Conservation (phyloP, 2,329 filamentous ascomycete genomes). For the Incumbomyces delicatus region DNA sequence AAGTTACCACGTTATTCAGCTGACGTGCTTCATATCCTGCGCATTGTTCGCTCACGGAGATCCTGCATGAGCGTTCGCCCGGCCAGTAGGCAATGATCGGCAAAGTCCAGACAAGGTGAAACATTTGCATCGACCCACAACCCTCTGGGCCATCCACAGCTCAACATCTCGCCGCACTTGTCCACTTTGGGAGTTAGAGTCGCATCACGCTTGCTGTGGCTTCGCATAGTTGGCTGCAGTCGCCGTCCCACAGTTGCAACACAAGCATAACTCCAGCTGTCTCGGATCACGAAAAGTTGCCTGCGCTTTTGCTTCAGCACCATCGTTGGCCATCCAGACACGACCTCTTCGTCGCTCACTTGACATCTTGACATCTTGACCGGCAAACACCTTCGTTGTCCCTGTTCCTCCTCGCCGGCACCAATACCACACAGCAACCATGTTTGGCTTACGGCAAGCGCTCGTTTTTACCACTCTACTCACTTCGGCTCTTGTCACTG, state of each 20-base stretch:
- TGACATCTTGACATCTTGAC: background rate
- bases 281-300: slow-evolving; percentile 2
- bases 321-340: background rate
- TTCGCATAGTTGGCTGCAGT: background rate
- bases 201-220: slow-evolving; percentile 2
- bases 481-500: slow-evolving; percentile 13
- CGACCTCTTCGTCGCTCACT: slow-evolving; percentile 3
- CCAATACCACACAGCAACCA: slow-evolving; percentile 7
- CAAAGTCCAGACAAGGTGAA: slow-evolving; percentile 1
- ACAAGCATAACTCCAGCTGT: background rate
- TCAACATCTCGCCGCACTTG: slow-evolving; percentile 1
- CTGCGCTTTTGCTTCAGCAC: background rate
- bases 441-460: slow-evolving; percentile 16
- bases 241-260: background rate
- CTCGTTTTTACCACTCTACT: slow-evolving; percentile 17
- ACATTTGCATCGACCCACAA: slow-evolving; percentile 2
- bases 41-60: too few species aligned
- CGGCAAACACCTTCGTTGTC: slow-evolving; percentile 5
- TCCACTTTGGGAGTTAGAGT: background rate
- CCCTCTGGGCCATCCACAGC: background rate
- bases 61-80: too few species aligned
- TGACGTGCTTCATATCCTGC: too few species aligned
- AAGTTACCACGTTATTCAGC: too few species aligned
- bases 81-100: background rate
- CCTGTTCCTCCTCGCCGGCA: background rate